Percentiles rank a stretch among this genome's conserved stretches.
Evolutionary conservation across 2,329 filamentous ascomycete genomes (phyloP).

Genomic region (Dactylonectria macrodidyma): DNA sequence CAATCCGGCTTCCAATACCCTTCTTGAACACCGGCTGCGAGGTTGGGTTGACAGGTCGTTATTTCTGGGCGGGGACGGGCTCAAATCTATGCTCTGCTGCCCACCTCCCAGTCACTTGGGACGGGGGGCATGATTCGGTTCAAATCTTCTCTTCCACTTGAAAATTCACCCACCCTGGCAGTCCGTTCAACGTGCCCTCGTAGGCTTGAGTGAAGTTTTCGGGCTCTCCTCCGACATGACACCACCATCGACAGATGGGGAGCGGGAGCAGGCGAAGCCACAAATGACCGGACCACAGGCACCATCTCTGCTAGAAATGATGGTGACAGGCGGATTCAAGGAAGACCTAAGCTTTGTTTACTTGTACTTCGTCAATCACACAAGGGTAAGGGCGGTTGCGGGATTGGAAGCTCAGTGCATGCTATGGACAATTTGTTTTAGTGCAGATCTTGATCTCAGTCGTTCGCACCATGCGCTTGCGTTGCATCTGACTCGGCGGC

Average conservation of each 20-base stretch:
- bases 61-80: slow-evolving; percentile 30
- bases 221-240: slow-evolving; percentile 39
- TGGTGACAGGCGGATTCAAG: slow-evolving; percentile 22
- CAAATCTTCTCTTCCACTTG: slow-evolving; percentile 13
- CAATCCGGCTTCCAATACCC: slow-evolving; percentile 29
- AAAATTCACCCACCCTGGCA: slow-evolving; percentile 35
- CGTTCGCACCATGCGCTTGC: slow-evolving; percentile 40
- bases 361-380: slow-evolving; percentile 18
- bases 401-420: slow-evolving; percentile 40
- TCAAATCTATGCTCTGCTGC: slow-evolving; percentile 43
- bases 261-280: slow-evolving; percentile 36
- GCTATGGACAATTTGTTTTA: slow-evolving; percentile 43
- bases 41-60: slow-evolving; percentile 28
- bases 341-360: slow-evolving; percentile 27
- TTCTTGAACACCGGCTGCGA: slow-evolving; percentile 25
- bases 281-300: slow-evolving; percentile 31
- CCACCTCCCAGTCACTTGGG: slow-evolving; percentile 27
- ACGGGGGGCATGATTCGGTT: slow-evolving; percentile 20
- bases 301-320: slow-evolving; percentile 27
- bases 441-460: slow-evolving; percentile 48
- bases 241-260: slow-evolving; percentile 41
- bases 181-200: slow-evolving; percentile 33
- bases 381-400: slow-evolving; percentile 31
- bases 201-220: slow-evolving; percentile 32
- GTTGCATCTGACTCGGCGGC: slow-evolving; percentile 47